Conservation (phyloP, 352 stramenopile species). For the Globisporangium cederbergense region DNA sequence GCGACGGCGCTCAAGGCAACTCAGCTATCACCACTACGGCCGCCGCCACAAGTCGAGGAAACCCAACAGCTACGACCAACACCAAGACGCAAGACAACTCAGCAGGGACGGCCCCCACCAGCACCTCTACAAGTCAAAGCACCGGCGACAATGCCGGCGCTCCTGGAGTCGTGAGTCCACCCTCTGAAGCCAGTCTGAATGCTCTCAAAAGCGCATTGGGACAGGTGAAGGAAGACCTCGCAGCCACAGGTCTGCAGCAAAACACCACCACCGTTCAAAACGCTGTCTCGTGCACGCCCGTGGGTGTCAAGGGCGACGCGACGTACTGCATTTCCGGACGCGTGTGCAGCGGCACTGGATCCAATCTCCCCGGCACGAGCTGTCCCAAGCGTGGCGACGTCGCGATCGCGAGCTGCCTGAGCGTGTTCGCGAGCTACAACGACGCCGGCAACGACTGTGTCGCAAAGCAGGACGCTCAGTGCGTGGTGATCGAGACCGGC, state of each 20-base stretch:
- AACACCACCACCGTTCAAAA: background rate
- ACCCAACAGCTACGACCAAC: no score
- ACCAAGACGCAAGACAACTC: no score
- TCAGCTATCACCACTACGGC: background rate
- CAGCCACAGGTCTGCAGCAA: background rate
- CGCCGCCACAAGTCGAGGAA: no score
- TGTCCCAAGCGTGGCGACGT: conserved; percentile 36
- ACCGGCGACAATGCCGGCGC: background rate
- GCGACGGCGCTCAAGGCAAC: background rate
- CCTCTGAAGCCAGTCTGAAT: background rate
- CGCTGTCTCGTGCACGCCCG: conserved; percentile 19
- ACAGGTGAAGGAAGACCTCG: background rate
- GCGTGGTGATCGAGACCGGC: conserved; percentile 20
- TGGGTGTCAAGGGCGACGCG: conserved; percentile 36
- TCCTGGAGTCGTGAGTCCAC: background rate
- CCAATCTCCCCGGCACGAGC: conserved; percentile 10
- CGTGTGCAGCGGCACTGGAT: conserved; percentile 26
- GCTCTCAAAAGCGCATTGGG: background rate
- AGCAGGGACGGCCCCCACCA: no score
- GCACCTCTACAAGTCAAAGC: no score
- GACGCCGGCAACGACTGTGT: conserved; percentile 22
- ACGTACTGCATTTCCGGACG: conserved; percentile 45
- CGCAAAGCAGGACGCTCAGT: conserved; percentile 37
- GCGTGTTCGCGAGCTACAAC: conserved; percentile 24
- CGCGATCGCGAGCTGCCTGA: conserved; percentile 31